These are phyloP conservation scores for Sphagnum contortum DNA, from an alignment of 225 moss, liverwort and hornwort species.

Conservation along the genomic window DNA sequence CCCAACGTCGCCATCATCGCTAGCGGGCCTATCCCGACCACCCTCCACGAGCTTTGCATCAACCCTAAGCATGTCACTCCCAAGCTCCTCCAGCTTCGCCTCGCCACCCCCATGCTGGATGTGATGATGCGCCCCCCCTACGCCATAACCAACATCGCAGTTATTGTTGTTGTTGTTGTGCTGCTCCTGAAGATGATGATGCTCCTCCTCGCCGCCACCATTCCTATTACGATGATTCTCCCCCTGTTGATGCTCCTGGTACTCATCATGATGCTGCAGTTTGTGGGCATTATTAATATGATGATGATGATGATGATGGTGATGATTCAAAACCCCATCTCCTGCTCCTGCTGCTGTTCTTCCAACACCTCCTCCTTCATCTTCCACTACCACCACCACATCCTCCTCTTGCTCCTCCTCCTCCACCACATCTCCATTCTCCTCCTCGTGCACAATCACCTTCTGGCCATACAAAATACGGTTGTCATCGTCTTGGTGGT, in stretches of 20 bases:
- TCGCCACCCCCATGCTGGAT: conserved; percentile 9
- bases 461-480: conserved; percentile 9
- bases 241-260: background rate
- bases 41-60: conserved; percentile 14
- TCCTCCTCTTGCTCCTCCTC: background rate
- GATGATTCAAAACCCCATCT: too few species aligned
- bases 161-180: conserved; percentile 10
- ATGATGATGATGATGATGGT: too few species aligned
- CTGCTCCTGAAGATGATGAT: background rate
- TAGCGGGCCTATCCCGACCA: conserved; percentile 23
- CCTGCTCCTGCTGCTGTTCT: background rate
- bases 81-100: conserved; percentile 23
- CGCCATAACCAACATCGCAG: conserved; percentile 17
- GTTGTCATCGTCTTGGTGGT: background rate
- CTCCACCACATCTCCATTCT: conserved; percentile 3
- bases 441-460: background rate
- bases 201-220: background rate
- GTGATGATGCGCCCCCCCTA: conserved; percentile 1
- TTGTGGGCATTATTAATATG: too few species aligned
- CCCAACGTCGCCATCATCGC: conserved; percentile 4
- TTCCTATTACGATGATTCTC: background rate
- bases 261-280: too few species aligned
- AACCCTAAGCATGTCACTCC: conserved; percentile 21
- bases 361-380: background rate
- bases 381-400: too few species aligned